A percentile compares a stretch with the other conserved stretches of the same genome.
Evolutionary conservation across 331 rosid species (phyloP).

Genomic region (Dryas integrifolia): DNA sequence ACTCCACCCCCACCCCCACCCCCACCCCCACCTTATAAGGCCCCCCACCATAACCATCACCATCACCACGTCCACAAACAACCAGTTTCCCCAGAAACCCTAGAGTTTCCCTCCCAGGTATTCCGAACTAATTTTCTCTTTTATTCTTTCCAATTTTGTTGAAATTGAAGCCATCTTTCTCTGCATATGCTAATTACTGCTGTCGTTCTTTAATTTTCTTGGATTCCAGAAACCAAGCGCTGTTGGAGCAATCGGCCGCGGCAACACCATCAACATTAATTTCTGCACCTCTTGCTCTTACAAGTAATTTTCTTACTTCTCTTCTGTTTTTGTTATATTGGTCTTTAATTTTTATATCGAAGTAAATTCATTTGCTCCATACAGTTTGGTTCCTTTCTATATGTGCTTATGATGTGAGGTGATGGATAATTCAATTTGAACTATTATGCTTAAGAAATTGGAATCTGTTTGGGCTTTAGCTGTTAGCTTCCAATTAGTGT

Average conservation of each 20-base stretch:
- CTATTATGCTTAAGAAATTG: neutral
- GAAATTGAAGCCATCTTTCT: neutral
- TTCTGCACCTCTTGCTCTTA: slow-evolving; percentile 77
- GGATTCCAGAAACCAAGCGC: slow-evolving; percentile 39
- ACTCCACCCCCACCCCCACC: slow-evolving; percentile 34
- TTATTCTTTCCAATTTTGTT: neutral
- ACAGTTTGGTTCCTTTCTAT: neutral
- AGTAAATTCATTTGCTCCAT: neutral
- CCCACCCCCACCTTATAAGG: slow-evolving; percentile 32
- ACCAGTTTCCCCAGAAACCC: slow-evolving; percentile 26
- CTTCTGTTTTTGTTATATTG: neutral
- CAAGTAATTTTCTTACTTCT: slow-evolving; percentile 33
- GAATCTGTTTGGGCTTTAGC: neutral
- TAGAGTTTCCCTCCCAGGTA: slow-evolving; percentile 48
- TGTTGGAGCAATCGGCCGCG: slow-evolving; percentile 46
- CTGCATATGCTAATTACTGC: neutral
- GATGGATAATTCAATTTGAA: slow-evolving; percentile 3
- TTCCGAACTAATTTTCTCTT: slow-evolving; percentile 4
- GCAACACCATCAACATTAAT: slow-evolving; percentile 56
- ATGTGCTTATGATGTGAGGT: neutral
- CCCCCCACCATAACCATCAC: slow-evolving; percentile 30
- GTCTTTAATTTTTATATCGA: neutral
- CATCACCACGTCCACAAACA: slow-evolving; percentile 20
- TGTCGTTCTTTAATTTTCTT: neutral
- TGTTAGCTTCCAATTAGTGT: neutral